Percentiles rank a stretch among this genome's conserved stretches.
Conservation (phyloP, 148 eudicot genomes). For the Limonium bicolor region DNA sequence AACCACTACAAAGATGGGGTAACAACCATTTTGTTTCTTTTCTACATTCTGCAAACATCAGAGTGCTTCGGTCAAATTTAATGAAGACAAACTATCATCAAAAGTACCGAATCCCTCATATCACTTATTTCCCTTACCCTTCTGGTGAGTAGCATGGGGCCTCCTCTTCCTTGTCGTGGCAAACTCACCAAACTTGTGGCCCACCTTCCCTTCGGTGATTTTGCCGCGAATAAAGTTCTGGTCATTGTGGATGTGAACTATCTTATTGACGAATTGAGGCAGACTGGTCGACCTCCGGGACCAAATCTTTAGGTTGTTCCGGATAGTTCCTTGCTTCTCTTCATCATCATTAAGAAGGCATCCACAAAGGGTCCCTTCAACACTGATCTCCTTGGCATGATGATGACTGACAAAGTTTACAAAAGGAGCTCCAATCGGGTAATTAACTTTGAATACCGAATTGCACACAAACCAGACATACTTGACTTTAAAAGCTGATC, state of each 20-base stretch:
- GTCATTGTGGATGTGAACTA: constrained; percentile 23
- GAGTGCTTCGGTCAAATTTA: no score
- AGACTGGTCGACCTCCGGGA: constrained; percentile 21
- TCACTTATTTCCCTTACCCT: no score
- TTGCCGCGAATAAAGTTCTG: constrained; percentile 23
- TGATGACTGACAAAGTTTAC: no score
- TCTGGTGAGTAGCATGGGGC: constrained; percentile 7
- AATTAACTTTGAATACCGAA: no score
- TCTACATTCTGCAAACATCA: no score
- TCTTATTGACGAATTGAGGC: constrained; percentile 21
- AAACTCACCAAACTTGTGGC: constrained; percentile 48
- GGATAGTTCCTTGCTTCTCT: constrained; percentile 18
- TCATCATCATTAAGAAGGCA: constrained; percentile 23
- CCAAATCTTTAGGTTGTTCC: constrained; percentile 24
- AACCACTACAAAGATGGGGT: no score
- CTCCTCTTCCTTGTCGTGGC: constrained; percentile 24
- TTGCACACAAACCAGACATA: no score
- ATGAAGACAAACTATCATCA: no score
- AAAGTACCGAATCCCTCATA: no score
- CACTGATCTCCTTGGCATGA: constrained; percentile 24
- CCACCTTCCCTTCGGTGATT: constrained; percentile 35
- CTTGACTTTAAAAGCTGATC: no score
- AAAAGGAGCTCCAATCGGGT: no score
- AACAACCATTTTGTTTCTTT: no score
- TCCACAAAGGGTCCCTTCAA: constrained; percentile 30